Percentiles rank a stretch among this genome's conserved stretches.
These are phyloP conservation scores for Vigna nakashimae DNA, from an alignment of 306 rosid genomes.

Conservation along the genomic window DNA sequence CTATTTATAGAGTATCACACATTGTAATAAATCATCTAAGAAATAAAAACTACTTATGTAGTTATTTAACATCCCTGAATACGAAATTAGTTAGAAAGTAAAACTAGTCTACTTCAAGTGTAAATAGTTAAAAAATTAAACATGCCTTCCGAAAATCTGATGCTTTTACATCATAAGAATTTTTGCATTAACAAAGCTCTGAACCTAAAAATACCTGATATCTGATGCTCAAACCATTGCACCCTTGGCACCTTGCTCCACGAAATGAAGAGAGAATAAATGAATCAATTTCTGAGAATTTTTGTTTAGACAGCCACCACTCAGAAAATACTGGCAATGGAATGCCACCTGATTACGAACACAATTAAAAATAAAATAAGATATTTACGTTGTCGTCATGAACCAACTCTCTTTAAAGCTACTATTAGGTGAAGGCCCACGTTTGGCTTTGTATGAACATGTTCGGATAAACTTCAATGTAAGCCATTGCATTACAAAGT, in stretches of 20 bases:
- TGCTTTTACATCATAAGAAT: conserved; percentile 24
- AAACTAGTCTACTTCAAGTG: conserved; percentile 27
- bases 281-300: conserved; percentile 78
- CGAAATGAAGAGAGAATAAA: conserved; percentile 80
- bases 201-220: conserved; percentile 75
- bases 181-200: neutral
- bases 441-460: neutral
- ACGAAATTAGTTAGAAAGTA: conserved; percentile 3
- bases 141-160: neutral
- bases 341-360: conserved; percentile 72
- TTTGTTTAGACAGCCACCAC: conserved; percentile 94
- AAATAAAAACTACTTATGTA: no score
- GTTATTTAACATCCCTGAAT: no score
- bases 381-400: conserved; percentile 5
- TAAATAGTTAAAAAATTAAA: conserved; percentile 22
- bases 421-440: conserved; percentile 14
- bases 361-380: conserved; percentile 12
- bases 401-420: conserved; percentile 12
- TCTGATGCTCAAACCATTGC: conserved; percentile 87
- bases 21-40: no score
- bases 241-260: conserved; percentile 70
- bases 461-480: no score
- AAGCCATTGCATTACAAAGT: neutral
- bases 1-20: no score
- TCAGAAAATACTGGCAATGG: conserved; percentile 91